These are phyloP conservation scores for Saccharomyces hybrid DNA, from an alignment of 1,139 yeast species.

Conservation along the genomic window DNA sequence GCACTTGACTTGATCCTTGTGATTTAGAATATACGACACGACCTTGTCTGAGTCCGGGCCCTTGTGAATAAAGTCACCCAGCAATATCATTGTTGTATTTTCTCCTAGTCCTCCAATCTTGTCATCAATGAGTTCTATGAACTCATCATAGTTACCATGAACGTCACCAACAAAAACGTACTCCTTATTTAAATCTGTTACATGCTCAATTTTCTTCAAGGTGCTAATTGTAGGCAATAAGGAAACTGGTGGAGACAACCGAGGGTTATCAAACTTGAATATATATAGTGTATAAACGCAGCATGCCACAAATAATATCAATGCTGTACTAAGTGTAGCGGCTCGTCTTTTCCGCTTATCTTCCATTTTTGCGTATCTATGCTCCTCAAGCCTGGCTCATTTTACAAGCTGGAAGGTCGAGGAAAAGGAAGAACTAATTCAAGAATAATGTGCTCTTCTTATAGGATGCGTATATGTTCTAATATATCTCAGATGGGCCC, in stretches of 20 bases:
- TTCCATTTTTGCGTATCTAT: not conserved
- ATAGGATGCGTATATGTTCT: not conserved
- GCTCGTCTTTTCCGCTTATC: not conserved
- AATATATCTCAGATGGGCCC: not conserved
- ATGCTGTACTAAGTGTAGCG: not conserved
- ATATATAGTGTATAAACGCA: not conserved
- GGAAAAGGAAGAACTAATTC: not conserved
- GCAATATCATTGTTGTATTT: conserved; percentile 31
- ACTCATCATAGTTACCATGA: conserved; percentile 64
- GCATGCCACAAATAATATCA: not conserved
- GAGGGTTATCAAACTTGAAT: not conserved
- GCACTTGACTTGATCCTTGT: conserved; percentile 49
- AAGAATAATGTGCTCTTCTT: not conserved
- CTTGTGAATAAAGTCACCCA: conserved; percentile 82
- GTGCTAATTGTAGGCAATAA: conserved; percentile 24
- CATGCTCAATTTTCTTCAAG: conserved; percentile 19
- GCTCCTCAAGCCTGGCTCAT: not conserved
- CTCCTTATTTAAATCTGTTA: not conserved
- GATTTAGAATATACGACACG: conserved; percentile 54
- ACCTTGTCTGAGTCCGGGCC: conserved; percentile 73
- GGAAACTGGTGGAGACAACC: not conserved
- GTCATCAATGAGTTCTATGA: conserved; percentile 51
- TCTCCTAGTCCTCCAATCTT: conserved; percentile 38
- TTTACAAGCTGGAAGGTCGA: not conserved
- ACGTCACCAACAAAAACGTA: conserved; percentile 69